Percentiles rank a stretch among this genome's conserved stretches.
Conservation (phyloP, 257 asterid species). For the Salvia hispanica region DNA sequence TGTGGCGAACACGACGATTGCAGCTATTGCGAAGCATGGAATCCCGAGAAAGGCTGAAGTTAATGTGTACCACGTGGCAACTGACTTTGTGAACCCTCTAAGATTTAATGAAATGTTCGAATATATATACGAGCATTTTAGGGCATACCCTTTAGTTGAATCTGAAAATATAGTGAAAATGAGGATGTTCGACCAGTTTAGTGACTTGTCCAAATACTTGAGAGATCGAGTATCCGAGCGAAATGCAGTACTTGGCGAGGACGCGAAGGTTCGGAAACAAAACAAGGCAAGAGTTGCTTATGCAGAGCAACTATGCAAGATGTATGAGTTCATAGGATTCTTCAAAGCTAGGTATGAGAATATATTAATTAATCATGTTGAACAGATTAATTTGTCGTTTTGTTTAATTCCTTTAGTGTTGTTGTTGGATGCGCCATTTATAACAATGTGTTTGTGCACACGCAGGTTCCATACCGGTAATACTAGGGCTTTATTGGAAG, state of each 20-base stretch:
- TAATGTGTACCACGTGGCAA: constrained; percentile 37
- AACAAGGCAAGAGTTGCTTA: constrained; percentile 35
- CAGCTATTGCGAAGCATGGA: constrained; percentile 49
- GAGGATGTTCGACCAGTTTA: constrained; percentile 25
- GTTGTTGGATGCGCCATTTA: too few species aligned
- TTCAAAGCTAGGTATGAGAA: constrained; percentile 34
- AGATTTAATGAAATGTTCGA: constrained; percentile 26
- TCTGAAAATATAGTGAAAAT: constrained; percentile 11
- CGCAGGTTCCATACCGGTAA: constrained; percentile 40
- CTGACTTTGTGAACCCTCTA: constrained; percentile 34
- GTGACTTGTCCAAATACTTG: constrained; percentile 19
- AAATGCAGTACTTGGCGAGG: not conserved
- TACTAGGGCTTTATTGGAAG: constrained; percentile 31
- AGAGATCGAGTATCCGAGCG: constrained; percentile 16
- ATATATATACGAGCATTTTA: constrained; percentile 28
- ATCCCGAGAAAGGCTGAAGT: not conserved
- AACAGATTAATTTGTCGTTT: too few species aligned
- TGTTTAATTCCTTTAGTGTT: too few species aligned
- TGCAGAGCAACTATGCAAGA: constrained; percentile 35
- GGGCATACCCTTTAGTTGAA: constrained; percentile 24
- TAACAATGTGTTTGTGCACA: too few species aligned
- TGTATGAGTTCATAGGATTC: constrained; percentile 35
- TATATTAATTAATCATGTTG: too few species aligned
- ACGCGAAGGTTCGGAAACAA: not conserved
- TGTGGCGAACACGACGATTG: constrained; percentile 46